Percentiles rank a stretch among this genome's conserved stretches.
Evolutionary conservation across 306 rosid genomes (phyloP).

Genomic region (Medicago ruthenica): DNA sequence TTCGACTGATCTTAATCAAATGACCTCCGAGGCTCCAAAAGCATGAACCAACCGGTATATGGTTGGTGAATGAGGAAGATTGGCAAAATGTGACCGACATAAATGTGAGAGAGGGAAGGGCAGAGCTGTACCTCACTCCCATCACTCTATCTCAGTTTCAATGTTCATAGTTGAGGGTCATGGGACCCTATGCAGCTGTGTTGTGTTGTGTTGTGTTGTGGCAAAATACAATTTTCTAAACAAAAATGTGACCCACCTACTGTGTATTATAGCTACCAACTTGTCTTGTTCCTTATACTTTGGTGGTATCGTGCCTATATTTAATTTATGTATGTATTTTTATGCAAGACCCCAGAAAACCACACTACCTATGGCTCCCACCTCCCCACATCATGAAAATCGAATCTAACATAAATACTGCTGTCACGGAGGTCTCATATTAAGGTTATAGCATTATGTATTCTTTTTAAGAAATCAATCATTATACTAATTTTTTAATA

Average conservation of each 20-base stretch:
- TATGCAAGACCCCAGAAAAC: not conserved
- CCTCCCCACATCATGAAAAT: not conserved
- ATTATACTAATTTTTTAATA: too few species aligned
- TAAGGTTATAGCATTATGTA: not conserved
- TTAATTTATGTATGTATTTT: not conserved
- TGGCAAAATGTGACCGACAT: constrained; percentile 15
- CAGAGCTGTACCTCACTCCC: constrained; percentile 33
- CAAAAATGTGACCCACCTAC: constrained; percentile 19
- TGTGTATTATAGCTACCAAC: not conserved
- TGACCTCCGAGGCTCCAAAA: too few species aligned
- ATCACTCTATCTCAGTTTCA: not conserved
- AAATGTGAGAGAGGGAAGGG: not conserved
- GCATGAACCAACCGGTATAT: too few species aligned
- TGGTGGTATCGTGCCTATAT: constrained; percentile 2
- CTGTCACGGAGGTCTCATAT: not conserved
- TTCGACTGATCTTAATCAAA: too few species aligned
- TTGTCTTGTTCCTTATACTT: constrained; percentile 21
- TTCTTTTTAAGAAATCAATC: not conserved
- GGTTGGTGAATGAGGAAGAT: constrained; percentile 13
- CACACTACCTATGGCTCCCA: not conserved
- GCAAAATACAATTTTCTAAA: constrained; percentile 5
- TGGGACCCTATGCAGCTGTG: constrained; percentile 4
- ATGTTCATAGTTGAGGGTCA: not conserved
- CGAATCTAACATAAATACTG: constrained; percentile 12
- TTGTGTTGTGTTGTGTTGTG: constrained; percentile 1